phyloP scores from a whole-genome alignment of 352 stramenopile species.

The Phytophthora pinifolia region DNA sequence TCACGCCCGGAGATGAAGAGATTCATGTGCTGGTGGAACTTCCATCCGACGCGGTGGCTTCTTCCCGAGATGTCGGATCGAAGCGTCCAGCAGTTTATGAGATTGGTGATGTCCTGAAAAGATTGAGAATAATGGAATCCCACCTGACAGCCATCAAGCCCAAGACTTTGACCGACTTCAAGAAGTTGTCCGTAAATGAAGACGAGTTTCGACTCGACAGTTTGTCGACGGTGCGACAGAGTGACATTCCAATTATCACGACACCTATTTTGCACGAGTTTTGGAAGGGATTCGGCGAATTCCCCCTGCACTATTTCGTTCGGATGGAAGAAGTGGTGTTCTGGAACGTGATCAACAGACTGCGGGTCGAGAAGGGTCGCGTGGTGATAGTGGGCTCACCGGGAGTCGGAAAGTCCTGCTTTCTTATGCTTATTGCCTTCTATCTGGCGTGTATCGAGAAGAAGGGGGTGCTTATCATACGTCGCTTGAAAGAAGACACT shows the following conservation, averaged over 20 bases:
- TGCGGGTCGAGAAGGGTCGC: constrained; percentile 2
- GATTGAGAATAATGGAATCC: not conserved
- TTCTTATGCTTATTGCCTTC: constrained; percentile 24
- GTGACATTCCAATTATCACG: constrained; percentile 4
- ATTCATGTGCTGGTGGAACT: constrained; percentile 15
- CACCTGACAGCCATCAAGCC: not conserved
- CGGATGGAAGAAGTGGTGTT: constrained; percentile 20
- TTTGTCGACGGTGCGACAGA: not conserved
- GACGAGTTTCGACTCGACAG: constrained; percentile 6
- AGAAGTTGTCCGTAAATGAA: not conserved
- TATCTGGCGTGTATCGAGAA: constrained; percentile 20
- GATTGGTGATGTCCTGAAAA: not conserved
- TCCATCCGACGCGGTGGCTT: not conserved
- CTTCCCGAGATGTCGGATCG: too few species aligned
- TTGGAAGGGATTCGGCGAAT: constrained; percentile 13
- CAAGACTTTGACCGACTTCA: not conserved
- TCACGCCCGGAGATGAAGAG: constrained; percentile 4
- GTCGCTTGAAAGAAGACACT: constrained; percentile 14
- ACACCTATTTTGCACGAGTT: constrained; percentile 8
- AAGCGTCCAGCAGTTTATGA: not conserved
- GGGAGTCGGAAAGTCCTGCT: constrained; percentile 27
- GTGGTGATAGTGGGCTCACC: constrained; percentile 24
- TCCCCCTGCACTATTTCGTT: constrained; percentile 12
- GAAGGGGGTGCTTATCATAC: constrained; percentile 24
- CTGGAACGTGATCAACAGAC: constrained; percentile 10